Base-by-base conservation (phyloP, 805 yeast species). In the Pichia scutulata region DNA sequence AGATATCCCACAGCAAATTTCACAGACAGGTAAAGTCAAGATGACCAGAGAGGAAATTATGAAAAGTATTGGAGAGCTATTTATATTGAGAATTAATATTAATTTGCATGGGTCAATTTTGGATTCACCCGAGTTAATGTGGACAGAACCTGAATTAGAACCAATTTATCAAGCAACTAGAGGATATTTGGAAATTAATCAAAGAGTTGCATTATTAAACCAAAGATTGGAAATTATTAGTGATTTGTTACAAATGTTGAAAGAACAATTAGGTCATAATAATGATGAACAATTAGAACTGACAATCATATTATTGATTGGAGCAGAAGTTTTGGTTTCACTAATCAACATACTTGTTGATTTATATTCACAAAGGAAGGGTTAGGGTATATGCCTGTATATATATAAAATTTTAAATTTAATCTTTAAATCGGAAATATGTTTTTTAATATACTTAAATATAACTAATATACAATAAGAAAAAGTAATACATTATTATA, bases 61-160 rank as follows among this genome's bases (percentile, higher is more conserved):
- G 98, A 93, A 89, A 70, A 84, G 93, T 52, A 93, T 93, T 51
- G 99, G 99, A 13, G 98, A 93, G 67, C 75, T 93, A 54, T 93
- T 93, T 66, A 93, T 93, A 52, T 70, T 93, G 56, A 68, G 95
- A 54, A 86, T 86, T 43, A 86, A 86, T 64, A 86, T 86, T 53
- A 86, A 86, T 60, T 70, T 86, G 49, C 93, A 86, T 69, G 93
- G 93, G 0, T 84, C 92, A 0, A 95, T 93, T 25, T 72, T 93
- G 54, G 99, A 93, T 65, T 87, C 96, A 1, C 99, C 99, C 1
- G 99, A 93, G 66, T 78, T 93, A 52, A 89, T 93, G 97, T 93
- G 99, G 99, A 82, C 97, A 0, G 98, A 93, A 65, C 99, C 99
- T 2, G 97, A 90, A 62, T 73, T 93, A 54, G 99, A 93, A 64